Percentiles rank a stretch among this genome's conserved stretches.
These are phyloP conservation scores for Cyamopsis tetragonoloba DNA, from an alignment of 306 rosid species.

Conservation along the genomic window DNA sequence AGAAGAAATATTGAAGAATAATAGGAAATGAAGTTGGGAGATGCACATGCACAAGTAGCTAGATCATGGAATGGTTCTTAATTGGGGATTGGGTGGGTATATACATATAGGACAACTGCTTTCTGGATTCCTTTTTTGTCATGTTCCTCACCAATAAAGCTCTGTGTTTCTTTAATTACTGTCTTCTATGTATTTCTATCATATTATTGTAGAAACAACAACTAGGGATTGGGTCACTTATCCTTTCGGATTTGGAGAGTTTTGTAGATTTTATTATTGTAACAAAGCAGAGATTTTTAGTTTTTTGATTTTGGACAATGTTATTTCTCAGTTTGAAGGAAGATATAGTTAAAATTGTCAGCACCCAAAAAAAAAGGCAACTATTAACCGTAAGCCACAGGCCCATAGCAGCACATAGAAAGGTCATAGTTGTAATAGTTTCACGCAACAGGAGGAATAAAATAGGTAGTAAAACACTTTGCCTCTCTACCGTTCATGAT, in stretches of 20 bases:
- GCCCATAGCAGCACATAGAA: background rate
- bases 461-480: background rate
- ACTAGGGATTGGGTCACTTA: conserved; percentile 27
- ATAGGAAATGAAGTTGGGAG: conserved; percentile 14
- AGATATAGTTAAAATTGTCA: background rate
- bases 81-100: too few relatives aligned
- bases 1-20: conserved; percentile 32
- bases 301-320: too few relatives aligned
- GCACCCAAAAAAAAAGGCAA: background rate
- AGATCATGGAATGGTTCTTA: conserved; percentile 39
- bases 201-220: conserved; percentile 34
- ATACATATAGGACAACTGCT: conserved; percentile 36
- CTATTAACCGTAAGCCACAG: too few relatives aligned
- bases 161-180: conserved; percentile 36
- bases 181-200: conserved; percentile 31
- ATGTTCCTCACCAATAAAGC: conserved; percentile 34
- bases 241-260: conserved; percentile 9
- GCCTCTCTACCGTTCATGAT: background rate
- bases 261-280: conserved; percentile 19
- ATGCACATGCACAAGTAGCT: conserved; percentile 34
- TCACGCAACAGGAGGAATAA: too few relatives aligned
- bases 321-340: conserved; percentile 27
- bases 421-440: background rate
- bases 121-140: conserved; percentile 36
- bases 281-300: conserved; percentile 24